A percentile compares a stretch with the other conserved stretches of the same genome.
Conservation (phyloP, 331 rosid species). For the Dryas integrifolia region DNA sequence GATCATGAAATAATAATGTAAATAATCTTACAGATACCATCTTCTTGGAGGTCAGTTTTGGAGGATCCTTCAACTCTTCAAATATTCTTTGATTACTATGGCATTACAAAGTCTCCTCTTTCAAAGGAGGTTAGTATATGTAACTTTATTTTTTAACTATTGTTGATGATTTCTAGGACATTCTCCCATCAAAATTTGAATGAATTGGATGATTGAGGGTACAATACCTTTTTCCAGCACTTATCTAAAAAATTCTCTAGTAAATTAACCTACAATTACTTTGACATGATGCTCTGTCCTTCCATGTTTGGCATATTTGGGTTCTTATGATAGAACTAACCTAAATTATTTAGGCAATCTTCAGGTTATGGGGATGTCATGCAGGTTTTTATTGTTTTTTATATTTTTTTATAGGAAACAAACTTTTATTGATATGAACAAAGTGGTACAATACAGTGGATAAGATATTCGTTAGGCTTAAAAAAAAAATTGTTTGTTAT, state of each 20-base stretch:
- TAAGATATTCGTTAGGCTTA: too few relatives aligned
- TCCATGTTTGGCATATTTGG: background rate
- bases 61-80: slow-evolving; percentile 93
- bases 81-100: slow-evolving; percentile 88
- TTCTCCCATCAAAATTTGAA: background rate
- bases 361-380: background rate
- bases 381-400: too few relatives aligned
- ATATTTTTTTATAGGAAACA: too few relatives aligned
- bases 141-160: background rate
- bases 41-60: slow-evolving; percentile 88
- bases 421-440: slow-evolving; percentile 1
- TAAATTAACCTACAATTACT: background rate
- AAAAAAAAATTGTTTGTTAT: too few relatives aligned
- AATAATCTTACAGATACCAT: slow-evolving; percentile 67
- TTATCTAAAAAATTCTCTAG: background rate
- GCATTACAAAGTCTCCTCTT: slow-evolving; percentile 83
- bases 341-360: background rate
- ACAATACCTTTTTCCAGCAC: background rate
- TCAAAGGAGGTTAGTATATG: slow-evolving; percentile 82
- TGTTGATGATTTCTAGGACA: background rate
- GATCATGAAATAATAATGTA: slow-evolving; percentile 28
- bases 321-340: background rate
- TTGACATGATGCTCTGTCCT: background rate
- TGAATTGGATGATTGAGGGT: background rate
- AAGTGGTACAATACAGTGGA: too few relatives aligned